Conservation (phyloP, 768 basidiomycete genomes). For the Kwoniella heveanensis region DNA sequence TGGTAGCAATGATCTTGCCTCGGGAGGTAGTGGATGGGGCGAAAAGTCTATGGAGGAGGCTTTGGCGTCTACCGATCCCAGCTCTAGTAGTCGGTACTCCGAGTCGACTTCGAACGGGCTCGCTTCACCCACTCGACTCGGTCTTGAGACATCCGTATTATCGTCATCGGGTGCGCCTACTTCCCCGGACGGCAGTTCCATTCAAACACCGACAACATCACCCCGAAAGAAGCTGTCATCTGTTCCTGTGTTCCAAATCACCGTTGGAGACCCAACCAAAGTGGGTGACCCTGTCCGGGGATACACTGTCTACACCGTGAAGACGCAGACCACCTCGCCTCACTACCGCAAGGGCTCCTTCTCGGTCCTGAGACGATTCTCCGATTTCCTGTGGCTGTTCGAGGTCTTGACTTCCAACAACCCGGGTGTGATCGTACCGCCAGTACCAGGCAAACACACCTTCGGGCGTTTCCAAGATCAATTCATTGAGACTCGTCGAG, state of each 20-base stretch:
- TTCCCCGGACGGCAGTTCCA: slow-evolving; percentile 2
- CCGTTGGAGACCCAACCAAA: slow-evolving; percentile 95
- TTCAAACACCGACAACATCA: slow-evolving; percentile 7
- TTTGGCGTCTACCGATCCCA: slow-evolving; percentile 15
- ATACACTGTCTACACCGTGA: slow-evolving; percentile 95
- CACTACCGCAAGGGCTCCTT: slow-evolving; percentile 79
- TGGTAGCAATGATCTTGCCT: not conserved
- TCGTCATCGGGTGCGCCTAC: not conserved
- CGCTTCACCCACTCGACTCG: slow-evolving; percentile 2
- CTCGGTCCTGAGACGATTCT: slow-evolving; percentile 94
- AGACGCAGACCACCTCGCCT: slow-evolving; percentile 83
- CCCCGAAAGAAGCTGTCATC: slow-evolving; percentile 17
- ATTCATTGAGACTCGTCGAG: slow-evolving; percentile 82
- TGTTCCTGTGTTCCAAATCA: slow-evolving; percentile 73
- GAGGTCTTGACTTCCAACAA: slow-evolving; percentile 85
- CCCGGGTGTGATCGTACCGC: slow-evolving; percentile 95
- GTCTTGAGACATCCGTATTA: slow-evolving; percentile 3
- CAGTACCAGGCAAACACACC: slow-evolving; percentile 90
- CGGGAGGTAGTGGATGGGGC: slow-evolving; percentile 27
- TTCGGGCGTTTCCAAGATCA: slow-evolving; percentile 89
- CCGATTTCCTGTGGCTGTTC: slow-evolving; percentile 96
- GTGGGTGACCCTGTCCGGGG: slow-evolving; percentile 84
- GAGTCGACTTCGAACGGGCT: not conserved
- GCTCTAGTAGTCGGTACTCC: slow-evolving; percentile 4
- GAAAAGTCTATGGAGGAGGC: slow-evolving; percentile 18